Percentiles rank a stretch among this genome's conserved stretches.
Conservation (phyloP, 192 early-diverging fungal genomes). For the Backusella sp. region DNA sequence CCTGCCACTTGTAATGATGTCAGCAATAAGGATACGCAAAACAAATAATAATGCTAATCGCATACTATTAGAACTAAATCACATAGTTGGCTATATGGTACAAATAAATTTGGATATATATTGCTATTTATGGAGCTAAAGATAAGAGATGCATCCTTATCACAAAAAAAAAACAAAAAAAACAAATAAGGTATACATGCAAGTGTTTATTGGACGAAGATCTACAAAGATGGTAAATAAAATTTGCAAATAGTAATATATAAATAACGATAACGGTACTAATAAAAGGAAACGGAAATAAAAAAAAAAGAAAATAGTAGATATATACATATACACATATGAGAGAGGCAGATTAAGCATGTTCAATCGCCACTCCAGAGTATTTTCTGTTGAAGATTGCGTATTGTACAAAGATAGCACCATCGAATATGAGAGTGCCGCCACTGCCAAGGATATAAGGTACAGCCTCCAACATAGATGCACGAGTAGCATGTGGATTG, state of each 20-base stretch:
- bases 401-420: slow-evolving; percentile 59
- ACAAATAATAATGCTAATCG: background rate
- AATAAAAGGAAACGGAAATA: background rate
- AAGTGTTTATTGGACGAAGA: background rate
- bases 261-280: background rate
- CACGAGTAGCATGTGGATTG: slow-evolving; percentile 38
- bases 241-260: background rate
- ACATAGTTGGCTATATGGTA: background rate
- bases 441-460: slow-evolving; percentile 68
- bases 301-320: background rate
- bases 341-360: background rate
- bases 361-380: background rate
- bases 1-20: background rate
- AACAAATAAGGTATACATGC: background rate
- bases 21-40: background rate
- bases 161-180: background rate
- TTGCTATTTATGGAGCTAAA: background rate
- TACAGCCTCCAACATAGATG: slow-evolving; percentile 34
- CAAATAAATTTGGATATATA: background rate
- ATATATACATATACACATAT: background rate
- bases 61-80: background rate
- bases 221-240: background rate
- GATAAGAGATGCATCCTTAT: background rate
- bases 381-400: slow-evolving; percentile 11
- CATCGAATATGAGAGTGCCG: slow-evolving; percentile 68